Base-by-base conservation (phyloP, 345 rosid genomes). In the Hibiscus trionum region DNA sequence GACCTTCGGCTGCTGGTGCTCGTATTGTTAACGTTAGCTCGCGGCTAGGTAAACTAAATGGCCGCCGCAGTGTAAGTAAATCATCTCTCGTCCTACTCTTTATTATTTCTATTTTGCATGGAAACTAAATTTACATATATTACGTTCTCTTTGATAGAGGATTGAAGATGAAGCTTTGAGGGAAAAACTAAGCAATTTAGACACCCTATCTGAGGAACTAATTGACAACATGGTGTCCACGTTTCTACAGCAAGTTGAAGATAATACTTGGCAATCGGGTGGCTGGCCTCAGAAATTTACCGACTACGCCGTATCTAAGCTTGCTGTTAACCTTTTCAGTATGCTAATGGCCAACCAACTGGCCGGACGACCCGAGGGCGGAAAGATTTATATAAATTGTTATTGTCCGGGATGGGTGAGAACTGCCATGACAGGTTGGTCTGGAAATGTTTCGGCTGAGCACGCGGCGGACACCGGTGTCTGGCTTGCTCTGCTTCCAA, bases 321-420 rank as follows among this genome's bases (percentile, higher is more conserved):
- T 95, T 70, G 99, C 89, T 1, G 97, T 95, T 29, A 95, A 90
- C 68, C 80, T 89, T 39, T 88, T 77, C 83, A 92, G 97, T 1
- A 81, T 97, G 77, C 66, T 90, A 56, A 58, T 90, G 85, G 94
- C 93, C 0, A 87, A 80, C 75, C 78, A 78, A 61, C 78, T 95
- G 6, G 77, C 80, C 0, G 82, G 86, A 63, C 88, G 91, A 55
- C 87, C 90, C 4, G 97, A 90, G 26, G 99, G 91, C 46, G 69
- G 84, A 79, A 90, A 89, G 84, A 89, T 95, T 64, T 85, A 82
- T 66, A 81, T 88, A 67, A 95, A 95, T 73, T 90, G 96, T 69
- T 95, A 84, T 82, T 95, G 99, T 76, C 99, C 99, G 0, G 99
- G 99, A 57, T 90, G 94, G 99, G 99, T 89, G 11, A 95, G 87